Evolutionary conservation across 306 rosid genomes (phyloP).

Genomic region (Citrullus colocynthis): DNA sequence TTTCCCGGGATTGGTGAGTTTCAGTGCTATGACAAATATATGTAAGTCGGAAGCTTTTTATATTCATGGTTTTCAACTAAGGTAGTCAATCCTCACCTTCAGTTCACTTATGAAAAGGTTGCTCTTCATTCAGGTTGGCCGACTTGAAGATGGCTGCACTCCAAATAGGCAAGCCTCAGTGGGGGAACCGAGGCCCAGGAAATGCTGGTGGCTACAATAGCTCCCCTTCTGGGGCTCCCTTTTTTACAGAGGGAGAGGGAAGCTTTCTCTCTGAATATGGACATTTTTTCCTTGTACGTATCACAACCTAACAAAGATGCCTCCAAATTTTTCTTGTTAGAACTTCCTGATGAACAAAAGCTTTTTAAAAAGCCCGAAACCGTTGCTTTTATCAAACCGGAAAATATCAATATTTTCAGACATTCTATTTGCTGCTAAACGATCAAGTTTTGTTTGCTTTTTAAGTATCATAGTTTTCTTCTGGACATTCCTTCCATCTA

Average conservation of each 20-base stretch:
- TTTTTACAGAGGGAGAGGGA: slow-evolving; percentile 25
- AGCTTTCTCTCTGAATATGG: slow-evolving; percentile 34
- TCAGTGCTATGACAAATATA: slow-evolving; percentile 35
- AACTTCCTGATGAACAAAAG: not conserved
- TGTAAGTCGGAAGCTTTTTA: slow-evolving; percentile 12
- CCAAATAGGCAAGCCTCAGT: slow-evolving; percentile 27
- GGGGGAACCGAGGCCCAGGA: slow-evolving; percentile 28
- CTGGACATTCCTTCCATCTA: not conserved
- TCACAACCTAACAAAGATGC: slow-evolving; percentile 8
- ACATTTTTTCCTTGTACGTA: slow-evolving; percentile 29
- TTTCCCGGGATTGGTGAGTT: slow-evolving; percentile 29
- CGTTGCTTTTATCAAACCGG: not conserved
- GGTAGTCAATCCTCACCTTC: not conserved
- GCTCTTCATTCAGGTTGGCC: slow-evolving; percentile 19
- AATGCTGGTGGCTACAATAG: slow-evolving; percentile 24
- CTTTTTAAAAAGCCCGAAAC: not conserved
- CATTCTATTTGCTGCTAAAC: not conserved
- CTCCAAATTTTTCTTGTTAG: not conserved
- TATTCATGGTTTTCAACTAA: not conserved
- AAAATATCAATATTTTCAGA: not conserved
- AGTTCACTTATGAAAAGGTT: not conserved
- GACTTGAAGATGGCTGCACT: slow-evolving; percentile 20
- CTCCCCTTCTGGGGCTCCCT: slow-evolving; percentile 22
- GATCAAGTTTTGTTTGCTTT: not conserved
- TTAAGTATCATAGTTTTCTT: not conserved